Conservation (phyloP, 768 basidiomycete genomes). For the Xerocomellus dryophilus region DNA sequence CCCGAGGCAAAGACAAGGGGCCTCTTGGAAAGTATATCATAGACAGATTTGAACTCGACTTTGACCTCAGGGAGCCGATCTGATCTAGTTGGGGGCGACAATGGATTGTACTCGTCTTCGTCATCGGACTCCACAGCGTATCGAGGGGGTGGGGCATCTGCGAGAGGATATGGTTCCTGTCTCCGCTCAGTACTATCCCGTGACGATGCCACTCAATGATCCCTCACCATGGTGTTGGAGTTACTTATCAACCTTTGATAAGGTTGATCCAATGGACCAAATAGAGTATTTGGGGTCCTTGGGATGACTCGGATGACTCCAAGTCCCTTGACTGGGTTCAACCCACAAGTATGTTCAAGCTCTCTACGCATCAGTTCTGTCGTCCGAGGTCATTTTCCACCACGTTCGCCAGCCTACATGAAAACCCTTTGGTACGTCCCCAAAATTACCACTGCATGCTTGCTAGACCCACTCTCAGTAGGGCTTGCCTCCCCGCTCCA, state of each 20-base stretch:
- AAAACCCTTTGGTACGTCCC: constrained; percentile 52
- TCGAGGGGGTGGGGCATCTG: constrained; percentile 55
- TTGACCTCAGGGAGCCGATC: constrained; percentile 19
- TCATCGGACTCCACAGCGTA: constrained; percentile 66
- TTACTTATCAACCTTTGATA: no score
- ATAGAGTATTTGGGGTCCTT: constrained; percentile 7
- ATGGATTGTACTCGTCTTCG: constrained; percentile 58
- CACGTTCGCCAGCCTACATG: constrained; percentile 34
- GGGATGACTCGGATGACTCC: neutral
- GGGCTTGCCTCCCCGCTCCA: constrained; percentile 34
- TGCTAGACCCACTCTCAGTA: constrained; percentile 24
- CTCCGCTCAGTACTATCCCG: neutral
- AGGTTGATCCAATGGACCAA: neutral
- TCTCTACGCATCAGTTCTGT: neutral
- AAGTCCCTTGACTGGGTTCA: neutral
- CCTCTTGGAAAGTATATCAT: constrained; percentile 21
- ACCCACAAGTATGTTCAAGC: constrained; percentile 5
- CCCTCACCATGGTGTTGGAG: constrained; percentile 13
- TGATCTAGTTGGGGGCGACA: constrained; percentile 15
- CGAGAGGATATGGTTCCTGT: constrained; percentile 54
- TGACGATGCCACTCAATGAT: neutral
- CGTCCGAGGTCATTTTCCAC: constrained; percentile 20
- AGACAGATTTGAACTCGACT: constrained; percentile 40
- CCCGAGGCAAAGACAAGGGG: constrained; percentile 47
- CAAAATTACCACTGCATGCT: neutral